Base-by-base conservation (phyloP, 768 basidiomycete genomes). In the Tricholoma bakamatsutake region DNA sequence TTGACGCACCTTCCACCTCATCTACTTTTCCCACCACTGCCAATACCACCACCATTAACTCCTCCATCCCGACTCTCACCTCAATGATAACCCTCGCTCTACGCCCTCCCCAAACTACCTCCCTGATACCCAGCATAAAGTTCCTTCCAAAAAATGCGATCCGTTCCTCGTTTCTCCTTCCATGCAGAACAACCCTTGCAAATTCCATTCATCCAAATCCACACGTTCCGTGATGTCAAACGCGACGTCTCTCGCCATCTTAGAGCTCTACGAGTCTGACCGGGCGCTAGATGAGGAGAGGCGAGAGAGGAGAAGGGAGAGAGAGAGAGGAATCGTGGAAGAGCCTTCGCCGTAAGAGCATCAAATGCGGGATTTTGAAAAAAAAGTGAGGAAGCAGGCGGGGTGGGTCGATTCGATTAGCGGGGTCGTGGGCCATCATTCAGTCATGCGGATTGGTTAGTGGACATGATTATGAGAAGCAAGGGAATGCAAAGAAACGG, bases 301-400 rank as follows among this genome's bases (percentile, higher is more conserved):
- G n/a, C 30, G 28, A 15, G 28, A 31, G 46, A 17, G 4, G 11
- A 27, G 12, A 7, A 58, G 62, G 55, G 43, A 15, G 50, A 28
- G n/a, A n/a, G n/a, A n/a, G 5, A 52, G 50, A 50, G 50, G 58
- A 64, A 27, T 77, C 77, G 0, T 79, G 76, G 69, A 79, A 78
- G 54, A 69, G 72, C 30, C 65, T 79, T 17, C 71, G 77, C 6
- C 77, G 79, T 59, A 78, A 74, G 62, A 79, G 77, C 59, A 80
- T 82, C 62, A 75, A 79, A 50, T 76, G 80, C 10, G 76, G 72
- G 11, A 77, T 82, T 33, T 63, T 82, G 46, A 77, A 76, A 54
- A n/a, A n/a, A 63, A 72, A 27, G 72, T 74, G n/a, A 60, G 70
- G 67, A 59, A 67, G 60, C 71, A 71, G 60, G 68, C 65, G 15